Base-by-base conservation (phyloP, 768 basidiomycete genomes). In the Hygrophoropsis aurantiaca region DNA sequence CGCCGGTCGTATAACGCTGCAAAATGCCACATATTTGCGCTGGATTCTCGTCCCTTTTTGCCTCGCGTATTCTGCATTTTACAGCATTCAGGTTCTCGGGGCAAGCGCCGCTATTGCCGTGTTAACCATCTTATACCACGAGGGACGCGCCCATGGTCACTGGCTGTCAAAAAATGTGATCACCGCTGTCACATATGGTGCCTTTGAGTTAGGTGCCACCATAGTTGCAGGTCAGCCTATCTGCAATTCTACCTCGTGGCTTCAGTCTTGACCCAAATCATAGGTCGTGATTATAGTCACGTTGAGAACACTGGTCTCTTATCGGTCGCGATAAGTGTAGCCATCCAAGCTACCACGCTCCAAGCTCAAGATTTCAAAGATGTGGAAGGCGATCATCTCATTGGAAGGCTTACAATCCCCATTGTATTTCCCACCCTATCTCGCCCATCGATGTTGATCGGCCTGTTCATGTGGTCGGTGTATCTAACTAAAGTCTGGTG, bases 341-440 rank as follows among this genome's bases (percentile, higher is more conserved):
- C 62, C 0, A 67, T 75, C 13, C 66, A 77, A 27, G 55, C 69
- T 2, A 75, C 76, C 0, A 78, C 76, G 3, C 71, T 77, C 10
- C 75, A 78, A 18, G 69, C 73, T 2, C 74, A 77, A 56, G 78
- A 79, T 47, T 79, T 74, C 47, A 64, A 71, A 23, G 78, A 79
- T 44, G 54, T 68, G 11, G 60, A 63, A n/a, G 77, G 77, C 0
- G 78, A 78, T 40, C 53, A 56, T 4, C 40, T 61, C n/a, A 59
- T 61, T 0, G 72, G 72, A 1, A 65, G 77, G 4, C 18, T 60
- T 1, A 79, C 77, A 0, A 54, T 79, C 19, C 77, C 77, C 1
- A 73, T 79, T 42, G 65, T 68, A 25, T 67, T 69, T 26, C 78
- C 78, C 1, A 47, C 64, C 16, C 26, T 59, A 1, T 68, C 73